These are phyloP conservation scores for Phytophthora foliorum DNA, from an alignment of 352 stramenopile species.

Conservation along the genomic window DNA sequence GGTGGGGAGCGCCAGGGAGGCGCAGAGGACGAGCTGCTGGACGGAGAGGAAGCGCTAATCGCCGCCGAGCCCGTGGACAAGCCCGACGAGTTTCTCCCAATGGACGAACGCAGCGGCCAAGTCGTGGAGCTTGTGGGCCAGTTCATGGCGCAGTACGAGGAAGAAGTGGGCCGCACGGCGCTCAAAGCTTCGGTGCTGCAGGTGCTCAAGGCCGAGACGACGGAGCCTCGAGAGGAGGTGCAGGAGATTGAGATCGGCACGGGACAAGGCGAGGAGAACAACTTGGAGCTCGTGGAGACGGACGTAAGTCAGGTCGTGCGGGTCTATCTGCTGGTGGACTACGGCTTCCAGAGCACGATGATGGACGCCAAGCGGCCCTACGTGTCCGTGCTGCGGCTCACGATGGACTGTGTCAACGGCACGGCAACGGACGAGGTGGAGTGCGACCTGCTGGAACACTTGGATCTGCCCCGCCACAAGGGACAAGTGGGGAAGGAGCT, in stretches of 20 bases:
- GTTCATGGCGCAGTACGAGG: conserved; percentile 65
- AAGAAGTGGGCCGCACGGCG: conserved; percentile 54
- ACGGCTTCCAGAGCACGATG: conserved; percentile 70
- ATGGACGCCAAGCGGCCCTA: conserved; percentile 60
- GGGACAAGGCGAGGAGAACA: conserved; percentile 37
- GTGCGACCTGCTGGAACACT: conserved; percentile 71
- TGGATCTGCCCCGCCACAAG: conserved; percentile 61
- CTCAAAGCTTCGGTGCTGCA: conserved; percentile 54
- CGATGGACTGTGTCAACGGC: conserved; percentile 66
- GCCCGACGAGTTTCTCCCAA: conserved; percentile 32
- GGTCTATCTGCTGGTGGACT: conserved; percentile 66
- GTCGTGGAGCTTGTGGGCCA: conserved; percentile 50
- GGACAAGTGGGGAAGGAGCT: conserved; percentile 53
- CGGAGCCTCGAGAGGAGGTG: conserved; percentile 45
- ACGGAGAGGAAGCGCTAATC: conserved; percentile 31
- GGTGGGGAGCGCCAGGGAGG: conserved; percentile 3
- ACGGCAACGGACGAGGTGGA: conserved; percentile 26
- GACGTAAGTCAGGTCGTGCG: conserved; percentile 54
- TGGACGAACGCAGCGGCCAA: conserved; percentile 30
- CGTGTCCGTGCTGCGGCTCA: conserved; percentile 62
- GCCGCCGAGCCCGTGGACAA: conserved; percentile 26
- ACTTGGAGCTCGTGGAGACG: conserved; percentile 51
- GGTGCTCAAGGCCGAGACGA: conserved; percentile 66
- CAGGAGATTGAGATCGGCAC: conserved; percentile 51
- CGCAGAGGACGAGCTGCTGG: conserved; percentile 10